These are phyloP conservation scores for Rhynchospora pubera DNA, from an alignment of 176 grass and related monocot species.

Conservation along the genomic window DNA sequence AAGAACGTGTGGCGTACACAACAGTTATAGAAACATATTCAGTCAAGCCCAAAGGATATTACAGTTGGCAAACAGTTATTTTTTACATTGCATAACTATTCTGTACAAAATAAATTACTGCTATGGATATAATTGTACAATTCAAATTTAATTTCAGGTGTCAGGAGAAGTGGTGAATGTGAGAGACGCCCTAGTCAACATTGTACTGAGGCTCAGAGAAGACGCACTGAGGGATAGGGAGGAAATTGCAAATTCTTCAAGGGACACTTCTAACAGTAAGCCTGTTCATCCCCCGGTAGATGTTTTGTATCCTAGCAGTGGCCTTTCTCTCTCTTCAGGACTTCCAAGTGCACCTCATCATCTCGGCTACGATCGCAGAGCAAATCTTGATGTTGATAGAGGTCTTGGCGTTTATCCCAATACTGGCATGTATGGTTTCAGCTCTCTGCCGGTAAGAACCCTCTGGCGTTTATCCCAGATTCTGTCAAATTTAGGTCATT, in stretches of 20 bases:
- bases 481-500: neutral
- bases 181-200: slow-evolving; percentile 88
- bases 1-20: neutral
- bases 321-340: slow-evolving; percentile 42
- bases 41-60: neutral
- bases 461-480: neutral
- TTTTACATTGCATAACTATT: neutral
- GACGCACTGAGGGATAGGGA: slow-evolving; percentile 83
- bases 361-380: slow-evolving; percentile 54
- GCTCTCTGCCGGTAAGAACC: slow-evolving; percentile 50
- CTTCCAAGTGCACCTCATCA: slow-evolving; percentile 42
- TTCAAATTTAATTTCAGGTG: slow-evolving; percentile 43
- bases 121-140: neutral
- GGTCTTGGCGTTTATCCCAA: slow-evolving; percentile 40
- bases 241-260: slow-evolving; percentile 50
- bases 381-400: slow-evolving; percentile 43
- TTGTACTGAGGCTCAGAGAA: slow-evolving; percentile 85
- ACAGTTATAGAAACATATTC: neutral
- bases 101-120: neutral
- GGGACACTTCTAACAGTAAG: slow-evolving; percentile 35
- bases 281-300: slow-evolving; percentile 33
- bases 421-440: slow-evolving; percentile 60
- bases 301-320: slow-evolving; percentile 42
- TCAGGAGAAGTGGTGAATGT: slow-evolving; percentile 70
- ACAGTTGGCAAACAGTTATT: neutral